phyloP scores from a whole-genome alignment of 2,329 filamentous ascomycete species.

The Penicillium sp. region DNA sequence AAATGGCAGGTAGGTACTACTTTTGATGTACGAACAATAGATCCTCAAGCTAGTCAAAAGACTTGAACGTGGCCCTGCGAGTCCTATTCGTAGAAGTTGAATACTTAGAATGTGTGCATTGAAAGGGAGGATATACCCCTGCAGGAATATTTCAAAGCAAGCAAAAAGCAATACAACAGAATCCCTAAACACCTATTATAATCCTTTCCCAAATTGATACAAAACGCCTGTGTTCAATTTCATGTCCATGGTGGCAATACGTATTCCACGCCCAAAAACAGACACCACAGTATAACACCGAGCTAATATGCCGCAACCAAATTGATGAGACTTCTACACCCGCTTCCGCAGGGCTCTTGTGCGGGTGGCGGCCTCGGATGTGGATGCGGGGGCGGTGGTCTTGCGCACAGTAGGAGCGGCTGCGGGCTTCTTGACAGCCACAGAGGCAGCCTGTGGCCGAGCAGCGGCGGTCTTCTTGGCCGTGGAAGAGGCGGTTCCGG shows the following conservation, averaged over 20 bases:
- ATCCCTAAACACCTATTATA: background rate
- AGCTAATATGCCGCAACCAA: background rate
- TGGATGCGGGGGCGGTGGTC: slow-evolving; percentile 28
- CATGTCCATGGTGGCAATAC: slow-evolving; percentile 1
- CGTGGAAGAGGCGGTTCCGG: slow-evolving; percentile 24
- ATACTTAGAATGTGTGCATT: no score
- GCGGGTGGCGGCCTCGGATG: slow-evolving; percentile 29
- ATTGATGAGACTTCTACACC: slow-evolving; percentile 19
- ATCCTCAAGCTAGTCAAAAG: no score
- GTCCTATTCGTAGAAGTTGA: no score
- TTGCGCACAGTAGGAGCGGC: slow-evolving; percentile 31
- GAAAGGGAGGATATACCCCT: no score
- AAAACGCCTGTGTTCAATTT: background rate
- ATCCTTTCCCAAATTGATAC: background rate
- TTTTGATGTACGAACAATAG: no score
- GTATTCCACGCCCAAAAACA: slow-evolving; percentile 2
- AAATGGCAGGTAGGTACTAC: no score
- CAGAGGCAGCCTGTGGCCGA: slow-evolving; percentile 31
- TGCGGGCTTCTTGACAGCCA: slow-evolving; percentile 34
- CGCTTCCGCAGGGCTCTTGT: slow-evolving; percentile 42
- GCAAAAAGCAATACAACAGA: no score
- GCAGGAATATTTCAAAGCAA: no score
- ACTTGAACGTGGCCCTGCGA: no score
- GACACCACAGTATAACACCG: background rate
- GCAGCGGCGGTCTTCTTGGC: slow-evolving; percentile 29